These are phyloP conservation scores for Middelhovenomyces tepae DNA, from an alignment of 805 yeast genomes.

Conservation along the genomic window DNA sequence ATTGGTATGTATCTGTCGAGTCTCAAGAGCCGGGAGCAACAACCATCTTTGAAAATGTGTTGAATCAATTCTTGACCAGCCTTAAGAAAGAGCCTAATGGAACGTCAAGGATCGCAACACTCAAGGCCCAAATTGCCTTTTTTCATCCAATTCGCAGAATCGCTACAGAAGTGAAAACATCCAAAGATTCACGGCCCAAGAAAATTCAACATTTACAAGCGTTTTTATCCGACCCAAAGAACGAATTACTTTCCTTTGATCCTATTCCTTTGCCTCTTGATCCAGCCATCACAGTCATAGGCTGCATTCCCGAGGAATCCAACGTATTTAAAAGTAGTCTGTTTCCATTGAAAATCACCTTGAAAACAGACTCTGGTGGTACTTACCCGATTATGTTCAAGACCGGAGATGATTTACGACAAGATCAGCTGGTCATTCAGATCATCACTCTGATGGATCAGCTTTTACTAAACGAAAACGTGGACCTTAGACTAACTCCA, in stretches of 20 bases:
- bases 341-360: conserved; percentile 77
- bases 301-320: conserved; percentile 70
- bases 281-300: conserved; percentile 65
- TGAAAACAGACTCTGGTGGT: conserved; percentile 45
- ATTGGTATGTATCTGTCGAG: conserved; percentile 90
- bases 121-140: conserved; percentile 58
- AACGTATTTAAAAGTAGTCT: conserved; percentile 86
- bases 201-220: conserved; percentile 62
- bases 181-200: conserved; percentile 68
- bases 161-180: conserved; percentile 52
- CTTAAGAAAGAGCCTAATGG: conserved; percentile 24
- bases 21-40: conserved; percentile 50
- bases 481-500: conserved; percentile 80
- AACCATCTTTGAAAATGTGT: conserved; percentile 36
- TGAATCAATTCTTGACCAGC: conserved; percentile 36
- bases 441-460: conserved; percentile 87
- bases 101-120: conserved; percentile 24
- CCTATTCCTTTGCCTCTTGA: conserved; percentile 74
- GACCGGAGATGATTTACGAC: conserved; percentile 91
- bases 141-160: conserved; percentile 56
- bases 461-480: conserved; percentile 76
- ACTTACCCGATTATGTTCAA: conserved; percentile 82
- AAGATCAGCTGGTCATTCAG: conserved; percentile 95
- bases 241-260: conserved; percentile 34
- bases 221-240: conserved; percentile 41